Evolutionary conservation across 2,329 filamentous ascomycete genomes (phyloP), one percentile per base, ranked within the genome.

Genomic region (Stemphylium vesicarium): DNA sequence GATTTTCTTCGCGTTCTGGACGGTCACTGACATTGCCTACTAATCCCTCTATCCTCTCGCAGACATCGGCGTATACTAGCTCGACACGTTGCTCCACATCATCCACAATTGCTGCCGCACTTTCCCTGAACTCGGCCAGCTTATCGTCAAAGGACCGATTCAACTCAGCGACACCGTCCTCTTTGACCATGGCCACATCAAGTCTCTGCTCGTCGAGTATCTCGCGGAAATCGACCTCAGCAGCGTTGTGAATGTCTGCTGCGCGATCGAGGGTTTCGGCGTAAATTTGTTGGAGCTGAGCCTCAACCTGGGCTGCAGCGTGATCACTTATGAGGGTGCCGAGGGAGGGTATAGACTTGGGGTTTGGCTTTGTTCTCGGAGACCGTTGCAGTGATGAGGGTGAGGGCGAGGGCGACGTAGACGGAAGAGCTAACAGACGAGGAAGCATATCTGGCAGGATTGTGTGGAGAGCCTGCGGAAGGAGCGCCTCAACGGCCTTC

Each of bases 211-310:
- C 54, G 3, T 49, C 54, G 4, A 62, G 10, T 9, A 56, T 36
- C 4, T 59, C 58, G 10, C 45, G 31, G 18, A 63, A 57, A 4
- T 63, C 50, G 6, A 44, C 43, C 2, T 61, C 56, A 10, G 58
- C 58, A 6, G 24, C 32, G 16, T 11, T 33, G 1, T 50, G 55
- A 13, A 61, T 33, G 29, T 49, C 44, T 15, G 53, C 37, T 2
- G 58, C 58, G 16, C 61, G 43, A 22, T 50, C 45, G 11, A 53
- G 35, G 1, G 56, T 47, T 13, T 63, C 36, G 3, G 39, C 37
- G 15, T 50, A 61, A 2, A 63, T 47, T 2, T 15, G 35, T 13
- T 33, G 5, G 2, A 61, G 26, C 7, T 59, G 38, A 2, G 24
- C 31, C 39, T 56, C 36, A 12, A 51, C 43, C 1, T 36, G 33